Evolutionary conservation across 192 early-diverging fungal species (phyloP).

Genomic region (Coemansia sp.): DNA sequence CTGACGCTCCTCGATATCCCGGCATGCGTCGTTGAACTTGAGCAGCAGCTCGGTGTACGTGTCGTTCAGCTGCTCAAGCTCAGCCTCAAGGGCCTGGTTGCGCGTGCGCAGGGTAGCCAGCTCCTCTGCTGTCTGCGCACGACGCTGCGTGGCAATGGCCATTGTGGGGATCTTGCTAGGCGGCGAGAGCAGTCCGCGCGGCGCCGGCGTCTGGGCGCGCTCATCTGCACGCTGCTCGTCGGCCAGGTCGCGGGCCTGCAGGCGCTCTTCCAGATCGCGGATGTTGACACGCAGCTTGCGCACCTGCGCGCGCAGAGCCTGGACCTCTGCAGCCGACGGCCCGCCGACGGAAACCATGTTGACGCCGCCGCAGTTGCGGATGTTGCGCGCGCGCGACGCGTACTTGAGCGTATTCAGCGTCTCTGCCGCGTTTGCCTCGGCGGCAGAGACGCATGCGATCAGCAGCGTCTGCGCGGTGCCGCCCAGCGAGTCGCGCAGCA

Average conservation of each 20-base stretch:
- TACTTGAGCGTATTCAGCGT: constrained; percentile 95
- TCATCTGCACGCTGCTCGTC: neutral
- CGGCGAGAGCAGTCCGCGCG: constrained; percentile 1
- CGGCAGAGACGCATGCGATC: constrained; percentile 91
- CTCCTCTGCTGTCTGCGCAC: constrained; percentile 22
- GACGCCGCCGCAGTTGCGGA: constrained; percentile 84
- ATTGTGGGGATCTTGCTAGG: constrained; percentile 24
- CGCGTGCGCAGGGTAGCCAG: constrained; percentile 19
- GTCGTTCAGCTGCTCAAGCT: constrained; percentile 54
- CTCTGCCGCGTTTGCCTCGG: constrained; percentile 81
- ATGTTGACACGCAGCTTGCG: constrained; percentile 62
- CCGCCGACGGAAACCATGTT: constrained; percentile 57
- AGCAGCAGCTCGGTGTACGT: constrained; percentile 57
- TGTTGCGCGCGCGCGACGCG: constrained; percentile 93
- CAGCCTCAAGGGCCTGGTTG: constrained; percentile 51
- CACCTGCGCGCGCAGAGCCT: constrained; percentile 63
- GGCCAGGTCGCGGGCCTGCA: constrained; percentile 13
- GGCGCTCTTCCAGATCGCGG: constrained; percentile 25
- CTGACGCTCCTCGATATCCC: constrained; percentile 55
- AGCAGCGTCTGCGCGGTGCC: constrained; percentile 93
- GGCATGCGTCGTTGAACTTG: constrained; percentile 54
- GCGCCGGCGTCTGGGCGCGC: neutral
- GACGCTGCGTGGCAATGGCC: constrained; percentile 32
- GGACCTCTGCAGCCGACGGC: constrained; percentile 64
- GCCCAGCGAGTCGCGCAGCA: constrained; percentile 95